Percentiles rank a stretch among this genome's conserved stretches.
Evolutionary conservation across 495 filamentous ascomycete genomes (phyloP).

Genomic region (Xylaria longipes): DNA sequence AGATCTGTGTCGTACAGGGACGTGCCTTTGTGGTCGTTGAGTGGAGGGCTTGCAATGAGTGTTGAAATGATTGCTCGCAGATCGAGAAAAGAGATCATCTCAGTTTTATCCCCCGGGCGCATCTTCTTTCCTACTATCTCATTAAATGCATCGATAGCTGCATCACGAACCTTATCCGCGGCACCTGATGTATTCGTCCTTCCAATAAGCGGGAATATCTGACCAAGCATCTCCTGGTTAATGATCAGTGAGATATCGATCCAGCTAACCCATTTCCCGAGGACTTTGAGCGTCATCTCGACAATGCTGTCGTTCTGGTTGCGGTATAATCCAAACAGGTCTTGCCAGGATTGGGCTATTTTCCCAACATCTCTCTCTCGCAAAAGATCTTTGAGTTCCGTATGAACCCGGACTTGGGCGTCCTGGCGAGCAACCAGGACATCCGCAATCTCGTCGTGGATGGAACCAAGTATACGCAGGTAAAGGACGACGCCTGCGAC

Average conservation of each 20-base stretch:
- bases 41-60: conserved; percentile 77
- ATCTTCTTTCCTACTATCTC: conserved; percentile 98
- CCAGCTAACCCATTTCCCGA: conserved; percentile 97
- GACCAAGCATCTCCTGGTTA: conserved; percentile 80
- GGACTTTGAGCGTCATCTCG: conserved; percentile 84
- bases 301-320: conserved; percentile 75
- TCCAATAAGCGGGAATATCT: conserved; percentile 80
- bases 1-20: conserved; percentile 91
- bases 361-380: conserved; percentile 83
- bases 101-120: conserved; percentile 88
- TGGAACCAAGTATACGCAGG: conserved; percentile 80
- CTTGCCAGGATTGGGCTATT: conserved; percentile 87
- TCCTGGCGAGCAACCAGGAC: conserved; percentile 76
- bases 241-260: conserved; percentile 93
- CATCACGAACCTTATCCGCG: conserved; percentile 79
- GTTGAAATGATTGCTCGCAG: conserved; percentile 80
- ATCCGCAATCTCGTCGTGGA: conserved; percentile 98
- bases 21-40: conserved; percentile 78
- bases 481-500: conserved; percentile 80
- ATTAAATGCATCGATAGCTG: conserved; percentile 89
- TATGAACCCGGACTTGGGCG: conserved; percentile 78
- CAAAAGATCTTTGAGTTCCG: conserved; percentile 85
- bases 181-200: conserved; percentile 54
- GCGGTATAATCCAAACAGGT: conserved; percentile 82
- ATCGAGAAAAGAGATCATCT: conserved; percentile 90